phyloP scores from a whole-genome alignment of 1,284 basidiomycete species.

The Spongispora temasekensis region DNA sequence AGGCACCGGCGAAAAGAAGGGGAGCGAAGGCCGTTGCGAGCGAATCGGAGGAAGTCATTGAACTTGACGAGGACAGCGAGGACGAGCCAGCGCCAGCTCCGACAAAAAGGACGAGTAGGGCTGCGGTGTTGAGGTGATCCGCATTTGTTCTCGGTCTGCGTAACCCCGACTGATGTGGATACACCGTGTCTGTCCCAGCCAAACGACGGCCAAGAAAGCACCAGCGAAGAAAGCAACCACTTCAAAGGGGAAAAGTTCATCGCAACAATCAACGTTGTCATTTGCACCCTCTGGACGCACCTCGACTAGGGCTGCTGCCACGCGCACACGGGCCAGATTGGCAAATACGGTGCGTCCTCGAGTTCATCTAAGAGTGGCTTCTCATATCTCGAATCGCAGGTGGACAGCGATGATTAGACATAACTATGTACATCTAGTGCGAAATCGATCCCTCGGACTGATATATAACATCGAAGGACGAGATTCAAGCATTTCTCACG shows the following conservation, averaged over 20 bases:
- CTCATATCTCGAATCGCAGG: slow-evolving; percentile 12
- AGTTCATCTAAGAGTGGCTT: not conserved
- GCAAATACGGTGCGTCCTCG: slow-evolving; percentile 27
- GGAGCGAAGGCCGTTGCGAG: slow-evolving; percentile 38
- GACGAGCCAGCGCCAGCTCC: slow-evolving; percentile 44
- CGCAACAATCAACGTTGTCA: slow-evolving; percentile 50
- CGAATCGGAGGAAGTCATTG: slow-evolving; percentile 56
- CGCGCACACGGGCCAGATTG: slow-evolving; percentile 57
- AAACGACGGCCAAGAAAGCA: slow-evolving; percentile 35
- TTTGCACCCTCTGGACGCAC: slow-evolving; percentile 63
- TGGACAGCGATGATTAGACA: slow-evolving; percentile 36
- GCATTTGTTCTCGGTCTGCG: not conserved
- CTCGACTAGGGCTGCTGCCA: slow-evolving; percentile 57
- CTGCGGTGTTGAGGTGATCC: slow-evolving; percentile 61
- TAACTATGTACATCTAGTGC: not conserved
- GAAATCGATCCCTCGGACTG: not conserved
- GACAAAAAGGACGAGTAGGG: slow-evolving; percentile 64
- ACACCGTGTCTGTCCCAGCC: slow-evolving; percentile 12
- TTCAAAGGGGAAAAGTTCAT: slow-evolving; percentile 34
- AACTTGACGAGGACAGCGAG: slow-evolving; percentile 55
- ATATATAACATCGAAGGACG: not conserved
- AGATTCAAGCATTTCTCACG: not conserved
- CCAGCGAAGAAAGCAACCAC: slow-evolving; percentile 56
- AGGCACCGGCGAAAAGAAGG: slow-evolving; percentile 44
- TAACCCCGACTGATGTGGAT: not conserved